These are phyloP conservation scores for Exophiala spinifera DNA, from an alignment of 2,329 filamentous ascomycete species.

Conservation along the genomic window DNA sequence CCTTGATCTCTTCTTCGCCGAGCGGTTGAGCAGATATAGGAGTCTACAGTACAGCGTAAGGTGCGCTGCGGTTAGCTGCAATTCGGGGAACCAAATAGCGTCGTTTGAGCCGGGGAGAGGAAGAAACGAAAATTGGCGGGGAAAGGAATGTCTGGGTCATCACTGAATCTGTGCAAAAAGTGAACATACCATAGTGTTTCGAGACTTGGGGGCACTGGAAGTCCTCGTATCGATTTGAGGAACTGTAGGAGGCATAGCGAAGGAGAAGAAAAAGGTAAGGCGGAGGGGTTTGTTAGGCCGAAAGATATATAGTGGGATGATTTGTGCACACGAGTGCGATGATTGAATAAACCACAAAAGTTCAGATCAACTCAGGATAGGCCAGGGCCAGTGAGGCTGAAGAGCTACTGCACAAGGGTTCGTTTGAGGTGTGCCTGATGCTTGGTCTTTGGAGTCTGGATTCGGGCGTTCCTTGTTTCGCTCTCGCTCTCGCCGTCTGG, in stretches of 20 bases:
- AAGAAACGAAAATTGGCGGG: background rate
- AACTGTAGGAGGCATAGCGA: slow-evolving; percentile 14
- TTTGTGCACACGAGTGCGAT: background rate
- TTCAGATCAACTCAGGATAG: no score
- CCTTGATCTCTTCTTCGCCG: slow-evolving; percentile 30
- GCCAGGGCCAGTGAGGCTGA: no score
- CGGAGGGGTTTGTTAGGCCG: background rate
- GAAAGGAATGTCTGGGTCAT: no score
- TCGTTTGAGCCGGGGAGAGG: background rate
- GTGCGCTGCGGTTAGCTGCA: slow-evolving; percentile 11
- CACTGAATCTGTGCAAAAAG: background rate
- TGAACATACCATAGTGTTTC: slow-evolving; percentile 18
- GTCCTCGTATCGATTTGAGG: slow-evolving; percentile 18
- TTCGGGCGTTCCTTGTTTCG: no score
- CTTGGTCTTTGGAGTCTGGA: background rate
- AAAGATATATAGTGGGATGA: no score
- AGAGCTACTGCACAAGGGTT: no score
- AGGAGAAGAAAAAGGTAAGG: slow-evolving; percentile 6
- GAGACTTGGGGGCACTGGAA: slow-evolving; percentile 1
- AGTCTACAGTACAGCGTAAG: slow-evolving; percentile 4
- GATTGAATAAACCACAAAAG: background rate
- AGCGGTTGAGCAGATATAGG: slow-evolving; percentile 18
- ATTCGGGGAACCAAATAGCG: background rate
- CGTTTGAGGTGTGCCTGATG: background rate
- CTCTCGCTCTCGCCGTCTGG: background rate